Base-by-base conservation (phyloP, 192 early-diverging fungal genomes). In the Lunasporangiospora selenospora region DNA sequence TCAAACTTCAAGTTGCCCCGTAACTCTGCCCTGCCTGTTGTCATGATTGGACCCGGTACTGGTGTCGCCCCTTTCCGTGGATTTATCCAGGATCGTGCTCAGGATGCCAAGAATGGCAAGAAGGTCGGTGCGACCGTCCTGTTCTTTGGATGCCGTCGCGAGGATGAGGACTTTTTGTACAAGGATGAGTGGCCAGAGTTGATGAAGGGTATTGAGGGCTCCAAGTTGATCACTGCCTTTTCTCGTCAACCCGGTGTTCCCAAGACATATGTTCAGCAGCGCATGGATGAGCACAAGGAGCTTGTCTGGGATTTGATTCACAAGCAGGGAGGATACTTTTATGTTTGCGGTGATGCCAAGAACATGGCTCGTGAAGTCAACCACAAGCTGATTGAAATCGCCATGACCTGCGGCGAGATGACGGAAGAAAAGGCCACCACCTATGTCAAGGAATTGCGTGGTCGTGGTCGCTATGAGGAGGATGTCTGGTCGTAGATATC, bases 31-130 rank as follows among this genome's bases (percentile, higher is more conserved):
- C 66, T 87, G 11, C 98, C 98, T 16, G 78, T 99, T 58, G 86
- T 99, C 31, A 99, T 99, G 98, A 81, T 99, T 31, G 98, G 98
- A 0, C 98, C 98, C n/a, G 98, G 98, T 43, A 99, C 98, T 4
- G 98, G 98, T 41, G 92, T 99, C 36, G 98, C 98, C 16, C 98
- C 98, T 26, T 98, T 99, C 90, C 87, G 98, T 43, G 98, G 91
- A 4, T 99, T 99, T 65, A 71, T 98, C 11, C 88, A 91, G 52
- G 98, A 99, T 66, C 92, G 98, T 47, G 87, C 90, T 4, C 62
- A 78, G 36, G 82, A 83, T 54, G 87, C 82, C 23, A 60, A 66
- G 51, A 80, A 87, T 27, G 85, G 80, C 12, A 82, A 85, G 34
- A 73, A 84, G 59, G 87, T 95, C 36, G 96, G 98, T 8, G 83